These are phyloP conservation scores for Xylaria sp. DNA, from an alignment of 2,329 filamentous ascomycete genomes.

Conservation along the genomic window DNA sequence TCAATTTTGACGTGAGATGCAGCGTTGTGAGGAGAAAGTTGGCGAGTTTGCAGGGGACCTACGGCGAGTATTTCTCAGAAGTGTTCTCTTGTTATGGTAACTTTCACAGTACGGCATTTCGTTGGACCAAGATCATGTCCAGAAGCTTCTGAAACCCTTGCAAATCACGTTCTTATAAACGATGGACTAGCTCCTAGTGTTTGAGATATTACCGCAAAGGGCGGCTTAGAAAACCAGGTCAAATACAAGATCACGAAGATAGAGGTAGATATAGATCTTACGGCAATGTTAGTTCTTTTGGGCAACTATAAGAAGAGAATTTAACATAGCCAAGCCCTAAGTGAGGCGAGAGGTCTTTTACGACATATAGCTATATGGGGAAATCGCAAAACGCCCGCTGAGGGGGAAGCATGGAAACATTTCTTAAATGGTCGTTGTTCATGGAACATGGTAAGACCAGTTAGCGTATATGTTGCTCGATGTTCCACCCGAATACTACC, in stretches of 20 bases:
- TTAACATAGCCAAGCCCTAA: too few relatives aligned
- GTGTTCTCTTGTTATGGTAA: neutral
- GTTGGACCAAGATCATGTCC: too few relatives aligned
- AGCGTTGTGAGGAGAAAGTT: conserved; percentile 81
- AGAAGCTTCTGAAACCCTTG: too few relatives aligned
- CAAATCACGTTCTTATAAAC: too few relatives aligned
- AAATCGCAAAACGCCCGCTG: too few relatives aligned
- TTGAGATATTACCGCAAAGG: neutral
- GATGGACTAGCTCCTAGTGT: neutral
- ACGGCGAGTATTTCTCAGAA: neutral
- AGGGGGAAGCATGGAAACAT: too few relatives aligned
- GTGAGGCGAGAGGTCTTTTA: too few relatives aligned
- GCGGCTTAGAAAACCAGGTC: neutral
- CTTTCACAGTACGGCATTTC: neutral
- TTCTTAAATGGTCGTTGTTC: neutral
- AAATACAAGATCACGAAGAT: neutral
- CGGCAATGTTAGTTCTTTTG: neutral
- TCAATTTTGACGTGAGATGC: conserved; percentile 90
- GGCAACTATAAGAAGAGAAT: neutral
- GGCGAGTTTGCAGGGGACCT: conserved; percentile 73
- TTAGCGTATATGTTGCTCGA: neutral
- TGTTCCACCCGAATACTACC: neutral
- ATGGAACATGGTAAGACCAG: too few relatives aligned
- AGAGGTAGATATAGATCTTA: neutral
- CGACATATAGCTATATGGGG: too few relatives aligned